phyloP scores from a whole-genome alignment of 306 rosid species.

The Crotalaria pallida region DNA sequence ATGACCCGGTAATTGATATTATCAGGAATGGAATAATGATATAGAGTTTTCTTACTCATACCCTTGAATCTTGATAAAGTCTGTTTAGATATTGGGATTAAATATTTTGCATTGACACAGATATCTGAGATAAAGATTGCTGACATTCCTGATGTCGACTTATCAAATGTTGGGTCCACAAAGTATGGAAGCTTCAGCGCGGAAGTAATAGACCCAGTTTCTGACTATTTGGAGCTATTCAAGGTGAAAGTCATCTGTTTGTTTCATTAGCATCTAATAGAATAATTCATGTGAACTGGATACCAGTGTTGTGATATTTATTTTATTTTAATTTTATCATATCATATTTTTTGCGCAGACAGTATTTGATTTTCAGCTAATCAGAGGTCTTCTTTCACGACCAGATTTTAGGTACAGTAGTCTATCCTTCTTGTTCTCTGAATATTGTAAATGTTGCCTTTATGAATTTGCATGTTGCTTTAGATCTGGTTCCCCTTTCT shows the following conservation, averaged over 20 bases:
- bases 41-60: background rate
- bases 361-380: slow-evolving; percentile 86
- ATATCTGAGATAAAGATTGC: slow-evolving; percentile 78
- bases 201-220: slow-evolving; percentile 88
- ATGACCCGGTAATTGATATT: background rate
- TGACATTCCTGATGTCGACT: slow-evolving; percentile 83
- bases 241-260: slow-evolving; percentile 52
- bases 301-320: slow-evolving; percentile 17
- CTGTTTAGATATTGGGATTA: background rate
- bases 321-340: background rate
- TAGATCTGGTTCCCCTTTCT: background rate
- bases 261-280: slow-evolving; percentile 8
- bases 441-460: slow-evolving; percentile 9
- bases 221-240: slow-evolving; percentile 86
- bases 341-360: slow-evolving; percentile 51
- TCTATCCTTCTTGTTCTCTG: slow-evolving; percentile 2
- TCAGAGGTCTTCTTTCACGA: slow-evolving; percentile 65
- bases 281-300: slow-evolving; percentile 15
- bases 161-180: slow-evolving; percentile 66
- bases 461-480: background rate
- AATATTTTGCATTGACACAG: slow-evolving; percentile 40
- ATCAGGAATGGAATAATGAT: background rate
- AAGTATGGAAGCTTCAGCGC: slow-evolving; percentile 70
- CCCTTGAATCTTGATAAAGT: background rate
- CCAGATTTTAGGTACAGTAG: slow-evolving; percentile 76